Percentiles rank a stretch among this genome's conserved stretches.
These are phyloP conservation scores for Pyrus communis DNA, from an alignment of 306 rosid species.

Conservation along the genomic window DNA sequence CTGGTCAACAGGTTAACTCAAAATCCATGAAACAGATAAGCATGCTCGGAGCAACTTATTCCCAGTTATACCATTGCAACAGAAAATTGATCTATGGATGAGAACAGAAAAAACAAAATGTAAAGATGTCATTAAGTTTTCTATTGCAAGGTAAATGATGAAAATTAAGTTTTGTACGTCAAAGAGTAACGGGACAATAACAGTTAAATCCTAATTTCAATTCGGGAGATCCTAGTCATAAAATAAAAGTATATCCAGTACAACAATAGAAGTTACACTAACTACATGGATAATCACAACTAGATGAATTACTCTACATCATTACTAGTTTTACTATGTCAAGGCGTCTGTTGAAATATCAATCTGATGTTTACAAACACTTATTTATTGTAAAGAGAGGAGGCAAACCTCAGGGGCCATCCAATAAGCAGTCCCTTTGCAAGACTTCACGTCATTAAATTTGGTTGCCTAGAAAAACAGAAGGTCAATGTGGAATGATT, in stretches of 20 bases:
- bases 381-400: slow-evolving; percentile 13
- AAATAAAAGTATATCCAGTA: background rate
- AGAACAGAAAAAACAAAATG: background rate
- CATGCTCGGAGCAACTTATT: background rate
- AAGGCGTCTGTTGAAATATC: background rate
- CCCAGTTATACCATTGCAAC: background rate
- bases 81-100: background rate
- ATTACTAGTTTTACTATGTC: background rate
- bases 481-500: background rate
- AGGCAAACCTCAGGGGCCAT: slow-evolving; percentile 96
- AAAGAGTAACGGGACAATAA: background rate
- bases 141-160: background rate
- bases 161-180: background rate
- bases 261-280: background rate
- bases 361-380: background rate
- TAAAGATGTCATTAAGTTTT: background rate
- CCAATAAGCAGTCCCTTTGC: slow-evolving; percentile 88
- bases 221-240: background rate
- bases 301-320: background rate
- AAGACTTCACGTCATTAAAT: slow-evolving; percentile 70
- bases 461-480: slow-evolving; percentile 60
- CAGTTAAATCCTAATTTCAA: background rate
- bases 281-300: background rate
- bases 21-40: background rate
- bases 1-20: background rate